phyloP scores from a whole-genome alignment of 73 alveolate species.

The Tetrahymena elliotti region DNA sequence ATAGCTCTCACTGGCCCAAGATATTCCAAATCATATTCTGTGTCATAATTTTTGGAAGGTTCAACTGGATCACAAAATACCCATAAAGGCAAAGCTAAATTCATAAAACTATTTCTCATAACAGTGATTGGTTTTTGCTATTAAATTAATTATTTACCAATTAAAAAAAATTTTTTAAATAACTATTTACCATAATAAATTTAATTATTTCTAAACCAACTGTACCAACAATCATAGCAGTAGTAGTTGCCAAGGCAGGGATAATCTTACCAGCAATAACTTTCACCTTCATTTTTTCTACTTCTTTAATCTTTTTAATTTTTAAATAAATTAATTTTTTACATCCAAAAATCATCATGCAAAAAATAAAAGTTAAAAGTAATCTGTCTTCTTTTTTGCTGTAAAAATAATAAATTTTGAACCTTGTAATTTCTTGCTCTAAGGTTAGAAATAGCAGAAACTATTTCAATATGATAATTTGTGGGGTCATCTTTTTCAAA shows the following conservation, averaged over 20 bases:
- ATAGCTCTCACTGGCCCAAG: slow-evolving; percentile 75
- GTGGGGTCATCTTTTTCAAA: slow-evolving; percentile 85
- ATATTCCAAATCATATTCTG: slow-evolving; percentile 60
- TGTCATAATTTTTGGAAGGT: slow-evolving; percentile 66
- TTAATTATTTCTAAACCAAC: slow-evolving; percentile 58
- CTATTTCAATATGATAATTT: slow-evolving; percentile 79
- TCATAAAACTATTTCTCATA: slow-evolving; percentile 82
- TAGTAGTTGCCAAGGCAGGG: slow-evolving; percentile 93
- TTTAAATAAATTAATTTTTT: no score
- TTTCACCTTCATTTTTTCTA: neutral
- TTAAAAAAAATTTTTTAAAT: neutral
- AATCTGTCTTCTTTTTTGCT: slow-evolving; percentile 54
- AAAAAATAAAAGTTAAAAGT: no score
- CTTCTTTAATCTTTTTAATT: neutral
- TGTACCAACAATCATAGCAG: slow-evolving; percentile 83
- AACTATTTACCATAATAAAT: slow-evolving; percentile 28
- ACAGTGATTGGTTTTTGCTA: slow-evolving; percentile 50
- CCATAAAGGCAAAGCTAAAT: slow-evolving; percentile 83
- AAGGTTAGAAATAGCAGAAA: slow-evolving; percentile 74
- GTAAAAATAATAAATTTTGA: no score
- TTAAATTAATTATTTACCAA: neutral
- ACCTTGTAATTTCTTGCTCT: slow-evolving; percentile 90
- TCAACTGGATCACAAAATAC: slow-evolving; percentile 69
- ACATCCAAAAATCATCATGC: no score
- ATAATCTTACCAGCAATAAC: slow-evolving; percentile 89